phyloP scores from a whole-genome alignment of 2,329 filamentous ascomycete species.

The Fusarium praegraminearum region DNA sequence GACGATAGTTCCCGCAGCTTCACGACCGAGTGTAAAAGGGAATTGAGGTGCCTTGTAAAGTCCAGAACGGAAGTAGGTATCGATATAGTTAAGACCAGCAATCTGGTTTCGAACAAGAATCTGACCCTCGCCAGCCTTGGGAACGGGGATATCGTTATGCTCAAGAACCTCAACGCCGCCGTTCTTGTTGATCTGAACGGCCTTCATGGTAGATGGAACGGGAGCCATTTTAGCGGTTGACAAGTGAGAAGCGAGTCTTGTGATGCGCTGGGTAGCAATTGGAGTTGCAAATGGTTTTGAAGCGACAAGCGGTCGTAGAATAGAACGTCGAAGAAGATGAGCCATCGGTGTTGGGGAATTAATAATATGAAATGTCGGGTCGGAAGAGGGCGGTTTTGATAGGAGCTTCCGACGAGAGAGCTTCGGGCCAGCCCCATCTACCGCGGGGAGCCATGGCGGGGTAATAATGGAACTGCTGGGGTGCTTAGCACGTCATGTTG shows the following conservation, averaged over 20 bases:
- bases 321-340: conserved; percentile 35
- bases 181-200: conserved; percentile 72
- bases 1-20: conserved; percentile 79
- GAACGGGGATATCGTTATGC: conserved; percentile 77
- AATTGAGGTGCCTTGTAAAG: conserved; percentile 76
- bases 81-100: conserved; percentile 88
- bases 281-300: conserved; percentile 3
- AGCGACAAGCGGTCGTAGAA: conserved; percentile 30
- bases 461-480: conserved; percentile 29
- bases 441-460: conserved; percentile 41
- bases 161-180: conserved; percentile 79
- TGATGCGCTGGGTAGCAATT: conserved; percentile 22
- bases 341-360: conserved; percentile 26
- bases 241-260: conserved; percentile 15
- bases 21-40: conserved; percentile 82
- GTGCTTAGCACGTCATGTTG: conserved; percentile 20
- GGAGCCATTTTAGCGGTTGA: conserved; percentile 72
- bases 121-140: conserved; percentile 74
- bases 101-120: conserved; percentile 84
- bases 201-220: conserved; percentile 77
- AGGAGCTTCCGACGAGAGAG: neutral
- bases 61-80: conserved; percentile 89
- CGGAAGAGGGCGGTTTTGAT: conserved; percentile 12
- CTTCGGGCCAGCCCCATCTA: conserved; percentile 18
- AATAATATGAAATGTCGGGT: conserved; percentile 4